Evolutionary conservation across 1,284 basidiomycete genomes (phyloP).

Genomic region (Ceratobasidium sp.): DNA sequence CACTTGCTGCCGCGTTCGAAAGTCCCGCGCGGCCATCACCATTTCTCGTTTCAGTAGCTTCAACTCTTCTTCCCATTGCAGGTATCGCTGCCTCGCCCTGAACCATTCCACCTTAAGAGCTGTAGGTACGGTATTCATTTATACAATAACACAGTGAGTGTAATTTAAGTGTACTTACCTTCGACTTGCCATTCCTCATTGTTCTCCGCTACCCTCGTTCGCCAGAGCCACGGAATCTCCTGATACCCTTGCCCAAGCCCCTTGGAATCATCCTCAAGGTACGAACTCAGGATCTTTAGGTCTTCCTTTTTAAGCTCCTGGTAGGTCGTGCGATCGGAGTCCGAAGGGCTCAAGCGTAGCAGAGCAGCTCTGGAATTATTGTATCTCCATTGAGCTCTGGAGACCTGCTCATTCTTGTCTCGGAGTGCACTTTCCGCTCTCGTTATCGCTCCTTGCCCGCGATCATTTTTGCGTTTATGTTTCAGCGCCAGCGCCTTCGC

Average conservation of each 20-base stretch:
- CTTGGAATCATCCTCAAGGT: not conserved
- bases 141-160: not conserved
- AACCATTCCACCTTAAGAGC: constrained; percentile 28
- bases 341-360: not conserved
- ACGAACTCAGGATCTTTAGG: not conserved
- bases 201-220: not conserved
- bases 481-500: constrained; percentile 1
- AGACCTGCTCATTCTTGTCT: too few relatives aligned
- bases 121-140: not conserved
- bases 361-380: not conserved
- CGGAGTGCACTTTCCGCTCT: not conserved
- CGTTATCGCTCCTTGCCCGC: not conserved
- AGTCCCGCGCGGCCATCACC: not conserved
- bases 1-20: not conserved
- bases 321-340: not conserved
- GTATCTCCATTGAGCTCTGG: constrained; percentile 4
- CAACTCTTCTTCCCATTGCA: constrained; percentile 23
- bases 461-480: constrained; percentile 4
- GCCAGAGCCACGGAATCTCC: constrained; percentile 17
- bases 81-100: constrained; percentile 1
- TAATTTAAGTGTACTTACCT: not conserved
- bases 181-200: constrained; percentile 13
- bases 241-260: not conserved
- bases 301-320: not conserved
- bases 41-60: constrained; percentile 11